Evolutionary conservation across 352 stramenopile species (phyloP).

Genomic region (Pythium folliculosum): DNA sequence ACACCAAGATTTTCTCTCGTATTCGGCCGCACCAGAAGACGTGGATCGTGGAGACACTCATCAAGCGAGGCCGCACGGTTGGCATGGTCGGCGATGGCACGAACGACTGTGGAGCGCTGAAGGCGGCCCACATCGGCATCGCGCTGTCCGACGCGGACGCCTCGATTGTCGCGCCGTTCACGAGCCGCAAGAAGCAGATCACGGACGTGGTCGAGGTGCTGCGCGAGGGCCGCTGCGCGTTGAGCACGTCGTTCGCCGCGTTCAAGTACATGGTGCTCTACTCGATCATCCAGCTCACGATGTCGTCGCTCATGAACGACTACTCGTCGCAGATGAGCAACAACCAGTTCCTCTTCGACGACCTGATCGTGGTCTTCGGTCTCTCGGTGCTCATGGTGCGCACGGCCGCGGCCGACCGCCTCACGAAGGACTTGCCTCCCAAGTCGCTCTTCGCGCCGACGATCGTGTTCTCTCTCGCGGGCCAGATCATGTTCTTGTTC

Average conservation of each 20-base stretch:
- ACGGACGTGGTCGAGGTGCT: conserved; percentile 84
- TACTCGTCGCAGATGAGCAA: conserved; percentile 71
- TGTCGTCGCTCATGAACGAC: conserved; percentile 68
- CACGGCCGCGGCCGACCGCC: conserved; percentile 39
- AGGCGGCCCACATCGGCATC: conserved; percentile 85
- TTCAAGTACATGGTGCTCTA: conserved; percentile 95
- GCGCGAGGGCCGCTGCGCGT: conserved; percentile 85
- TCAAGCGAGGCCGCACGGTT: conserved; percentile 49
- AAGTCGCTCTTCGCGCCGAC: conserved; percentile 65
- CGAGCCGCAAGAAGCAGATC: conserved; percentile 81
- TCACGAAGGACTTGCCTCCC: conserved; percentile 48
- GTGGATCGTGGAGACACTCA: conserved; percentile 78
- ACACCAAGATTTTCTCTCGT: conserved; percentile 71
- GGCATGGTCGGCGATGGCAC: conserved; percentile 73
- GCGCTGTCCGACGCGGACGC: conserved; percentile 85
- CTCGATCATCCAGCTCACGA: conserved; percentile 83
- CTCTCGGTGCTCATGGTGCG: conserved; percentile 78
- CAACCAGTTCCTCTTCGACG: conserved; percentile 80
- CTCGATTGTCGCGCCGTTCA: conserved; percentile 88
- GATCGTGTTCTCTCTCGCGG: conserved; percentile 58
- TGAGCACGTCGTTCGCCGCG: conserved; percentile 86
- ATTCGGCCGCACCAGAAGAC: conserved; percentile 78
- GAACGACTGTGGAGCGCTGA: conserved; percentile 88
- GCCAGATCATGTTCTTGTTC: conserved; percentile 58
- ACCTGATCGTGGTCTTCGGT: conserved; percentile 68